Conservation (phyloP, 1,284 basidiomycete genomes). For the Ceratobasidium sp. region DNA sequence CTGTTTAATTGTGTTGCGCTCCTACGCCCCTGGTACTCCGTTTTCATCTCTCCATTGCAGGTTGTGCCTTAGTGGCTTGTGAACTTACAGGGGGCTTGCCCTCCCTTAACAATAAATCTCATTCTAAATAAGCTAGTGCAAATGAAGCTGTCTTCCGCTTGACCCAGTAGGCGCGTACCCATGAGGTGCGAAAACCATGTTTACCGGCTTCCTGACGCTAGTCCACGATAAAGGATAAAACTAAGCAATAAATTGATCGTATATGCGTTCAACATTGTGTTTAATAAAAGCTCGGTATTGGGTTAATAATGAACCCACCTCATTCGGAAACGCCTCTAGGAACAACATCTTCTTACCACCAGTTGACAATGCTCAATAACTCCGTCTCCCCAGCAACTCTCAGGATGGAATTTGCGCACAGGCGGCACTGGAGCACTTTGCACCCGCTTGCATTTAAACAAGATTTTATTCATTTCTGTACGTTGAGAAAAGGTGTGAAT, state of each 20-base stretch:
- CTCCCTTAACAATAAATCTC: no score
- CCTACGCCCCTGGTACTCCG: no score
- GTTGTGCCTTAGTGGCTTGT: no score
- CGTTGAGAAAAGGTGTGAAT: no score
- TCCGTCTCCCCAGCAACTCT: constrained; percentile 78
- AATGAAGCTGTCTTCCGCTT: no score
- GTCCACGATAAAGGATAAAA: constrained; percentile 86
- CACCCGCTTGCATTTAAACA: constrained; percentile 67
- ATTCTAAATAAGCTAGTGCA: constrained; percentile 68
- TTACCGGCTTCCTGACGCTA: constrained; percentile 69
- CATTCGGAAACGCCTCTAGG: constrained; percentile 90
- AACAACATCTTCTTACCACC: constrained; percentile 78
- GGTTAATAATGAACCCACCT: constrained; percentile 67
- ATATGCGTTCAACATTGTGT: neutral
- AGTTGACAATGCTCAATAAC: constrained; percentile 63
- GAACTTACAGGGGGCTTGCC: no score
- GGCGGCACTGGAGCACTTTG: constrained; percentile 89
- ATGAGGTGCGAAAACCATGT: constrained; percentile 92
- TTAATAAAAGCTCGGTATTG: neutral
- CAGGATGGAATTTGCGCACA: constrained; percentile 75
- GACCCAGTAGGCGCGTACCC: constrained; percentile 75
- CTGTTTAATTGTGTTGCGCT: no score
- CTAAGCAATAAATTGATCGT: constrained; percentile 58
- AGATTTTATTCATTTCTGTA: no score
- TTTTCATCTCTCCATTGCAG: no score